These are phyloP conservation scores for Tolypocladium amazonense DNA, from an alignment of 2,329 filamentous ascomycete genomes.

Conservation along the genomic window DNA sequence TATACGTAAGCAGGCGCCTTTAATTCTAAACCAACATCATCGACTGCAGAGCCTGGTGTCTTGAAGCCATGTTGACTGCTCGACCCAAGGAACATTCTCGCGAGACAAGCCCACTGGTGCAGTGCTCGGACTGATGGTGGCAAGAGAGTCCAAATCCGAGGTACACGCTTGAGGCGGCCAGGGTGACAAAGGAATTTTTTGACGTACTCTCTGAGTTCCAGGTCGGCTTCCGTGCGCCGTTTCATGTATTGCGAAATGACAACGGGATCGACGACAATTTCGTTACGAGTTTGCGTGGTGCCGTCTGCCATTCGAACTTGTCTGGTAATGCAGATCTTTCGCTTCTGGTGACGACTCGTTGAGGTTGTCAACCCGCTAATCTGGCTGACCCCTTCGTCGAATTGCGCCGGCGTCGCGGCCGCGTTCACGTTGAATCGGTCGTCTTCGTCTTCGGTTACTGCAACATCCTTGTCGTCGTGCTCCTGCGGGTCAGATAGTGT, in stretches of 20 bases:
- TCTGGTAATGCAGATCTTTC: constrained; percentile 63
- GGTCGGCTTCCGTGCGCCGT: constrained; percentile 59
- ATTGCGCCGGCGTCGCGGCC: constrained; percentile 54
- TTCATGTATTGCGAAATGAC: constrained; percentile 86
- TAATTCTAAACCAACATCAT: constrained; percentile 22
- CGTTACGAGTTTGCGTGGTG: constrained; percentile 50
- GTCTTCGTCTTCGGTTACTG: constrained; percentile 48
- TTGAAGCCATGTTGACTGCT: constrained; percentile 12
- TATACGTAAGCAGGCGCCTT: constrained; percentile 26
- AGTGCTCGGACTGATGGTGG: constrained; percentile 8
- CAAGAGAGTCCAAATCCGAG: constrained; percentile 7
- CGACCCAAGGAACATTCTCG: constrained; percentile 4
- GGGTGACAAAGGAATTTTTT: constrained; percentile 4
- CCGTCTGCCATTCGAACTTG: constrained; percentile 34
- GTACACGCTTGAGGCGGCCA: constrained; percentile 2
- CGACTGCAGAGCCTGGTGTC: constrained; percentile 16
- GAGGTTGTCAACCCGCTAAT: constrained; percentile 57
- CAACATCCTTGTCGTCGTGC: constrained; percentile 51
- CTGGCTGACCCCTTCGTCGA: constrained; percentile 73
- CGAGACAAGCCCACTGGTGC: constrained; percentile 9
- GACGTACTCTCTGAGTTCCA: constrained; percentile 63
- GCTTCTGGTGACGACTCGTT: constrained; percentile 57
- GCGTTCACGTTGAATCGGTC: constrained; percentile 63
- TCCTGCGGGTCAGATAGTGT: constrained; percentile 66
- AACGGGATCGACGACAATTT: constrained; percentile 66